Conservation (phyloP, 2,329 filamentous ascomycete genomes). For the Diaporthe sp. region DNA sequence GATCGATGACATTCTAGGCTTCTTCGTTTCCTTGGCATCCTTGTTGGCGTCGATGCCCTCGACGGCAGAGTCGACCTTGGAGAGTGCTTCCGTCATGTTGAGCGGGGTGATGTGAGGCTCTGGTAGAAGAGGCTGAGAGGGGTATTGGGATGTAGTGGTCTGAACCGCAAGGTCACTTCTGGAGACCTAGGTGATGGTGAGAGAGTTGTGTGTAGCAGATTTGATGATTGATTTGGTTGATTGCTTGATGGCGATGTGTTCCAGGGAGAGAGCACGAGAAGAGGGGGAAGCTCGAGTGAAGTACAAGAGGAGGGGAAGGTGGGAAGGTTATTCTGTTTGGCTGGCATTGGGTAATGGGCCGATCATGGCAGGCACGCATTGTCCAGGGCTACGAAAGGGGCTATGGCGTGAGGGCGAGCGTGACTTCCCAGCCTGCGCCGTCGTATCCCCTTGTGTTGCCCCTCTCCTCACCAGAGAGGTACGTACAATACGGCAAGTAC, state of each 20-base stretch:
- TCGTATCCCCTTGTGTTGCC: constrained; percentile 14
- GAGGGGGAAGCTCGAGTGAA: constrained; percentile 32
- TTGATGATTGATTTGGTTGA: constrained; percentile 12
- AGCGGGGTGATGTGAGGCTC: constrained; percentile 43
- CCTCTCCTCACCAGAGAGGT: not conserved
- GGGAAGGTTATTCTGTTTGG: constrained; percentile 34
- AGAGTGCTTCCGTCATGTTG: constrained; percentile 70
- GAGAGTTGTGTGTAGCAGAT: not conserved
- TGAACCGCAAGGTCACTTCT: not conserved
- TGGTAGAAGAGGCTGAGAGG: constrained; percentile 36
- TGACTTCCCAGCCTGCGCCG: constrained; percentile 22
- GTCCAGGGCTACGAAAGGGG: constrained; percentile 29
- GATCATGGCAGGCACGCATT: constrained; percentile 36
- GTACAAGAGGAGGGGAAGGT: constrained; percentile 37
- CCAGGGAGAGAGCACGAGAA: constrained; percentile 32
- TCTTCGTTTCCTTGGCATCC: constrained; percentile 73
- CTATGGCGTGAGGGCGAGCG: constrained; percentile 37
- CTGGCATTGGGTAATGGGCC: constrained; percentile 25
- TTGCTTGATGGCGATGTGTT: not conserved
- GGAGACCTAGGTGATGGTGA: not conserved
- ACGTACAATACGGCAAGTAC: not conserved
- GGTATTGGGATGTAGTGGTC: not conserved
- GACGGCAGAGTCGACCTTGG: constrained; percentile 93
- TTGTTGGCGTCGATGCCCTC: constrained; percentile 80
- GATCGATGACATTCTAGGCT: constrained; percentile 79